phyloP scores from a whole-genome alignment of 2,329 filamentous ascomycete genomes.

The Cadophora malorum region DNA sequence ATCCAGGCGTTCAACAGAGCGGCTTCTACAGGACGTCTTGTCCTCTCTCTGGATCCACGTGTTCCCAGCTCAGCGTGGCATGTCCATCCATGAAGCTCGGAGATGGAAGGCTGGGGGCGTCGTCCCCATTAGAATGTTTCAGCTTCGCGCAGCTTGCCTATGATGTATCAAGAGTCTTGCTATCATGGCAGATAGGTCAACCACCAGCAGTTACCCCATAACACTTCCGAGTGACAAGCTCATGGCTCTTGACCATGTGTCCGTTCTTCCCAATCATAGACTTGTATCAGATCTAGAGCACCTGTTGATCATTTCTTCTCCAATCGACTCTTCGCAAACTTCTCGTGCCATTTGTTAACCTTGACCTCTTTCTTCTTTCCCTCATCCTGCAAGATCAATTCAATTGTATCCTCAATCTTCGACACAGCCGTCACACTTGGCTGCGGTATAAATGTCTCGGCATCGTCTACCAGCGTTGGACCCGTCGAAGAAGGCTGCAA shows the following conservation, averaged over 20 bases:
- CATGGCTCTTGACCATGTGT: neutral
- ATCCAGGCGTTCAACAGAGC: too few species aligned
- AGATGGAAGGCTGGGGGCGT: too few species aligned
- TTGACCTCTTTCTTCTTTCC: conserved; percentile 41
- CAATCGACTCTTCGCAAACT: conserved; percentile 51
- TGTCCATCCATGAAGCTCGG: too few species aligned
- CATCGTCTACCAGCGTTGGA: conserved; percentile 35
- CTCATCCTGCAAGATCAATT: conserved; percentile 56
- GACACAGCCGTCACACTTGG: conserved; percentile 56
- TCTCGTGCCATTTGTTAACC: conserved; percentile 64
- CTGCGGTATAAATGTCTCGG: conserved; percentile 42
- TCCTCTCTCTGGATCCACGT: too few species aligned
- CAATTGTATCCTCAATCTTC: conserved; percentile 67
- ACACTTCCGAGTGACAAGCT: neutral
- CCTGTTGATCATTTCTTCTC: conserved; percentile 41
- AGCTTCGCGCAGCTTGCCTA: too few species aligned
- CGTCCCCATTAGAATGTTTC: too few species aligned
- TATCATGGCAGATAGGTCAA: too few species aligned
- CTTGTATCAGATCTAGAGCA: neutral
- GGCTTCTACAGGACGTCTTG: too few species aligned
- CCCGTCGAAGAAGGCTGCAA: conserved; percentile 48
- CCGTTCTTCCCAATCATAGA: neutral
- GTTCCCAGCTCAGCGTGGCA: too few species aligned
- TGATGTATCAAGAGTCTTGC: too few species aligned
- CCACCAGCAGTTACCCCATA: too few species aligned